These are phyloP conservation scores for Croton setiger DNA, from an alignment of 441 rosid species.

Conservation along the genomic window DNA sequence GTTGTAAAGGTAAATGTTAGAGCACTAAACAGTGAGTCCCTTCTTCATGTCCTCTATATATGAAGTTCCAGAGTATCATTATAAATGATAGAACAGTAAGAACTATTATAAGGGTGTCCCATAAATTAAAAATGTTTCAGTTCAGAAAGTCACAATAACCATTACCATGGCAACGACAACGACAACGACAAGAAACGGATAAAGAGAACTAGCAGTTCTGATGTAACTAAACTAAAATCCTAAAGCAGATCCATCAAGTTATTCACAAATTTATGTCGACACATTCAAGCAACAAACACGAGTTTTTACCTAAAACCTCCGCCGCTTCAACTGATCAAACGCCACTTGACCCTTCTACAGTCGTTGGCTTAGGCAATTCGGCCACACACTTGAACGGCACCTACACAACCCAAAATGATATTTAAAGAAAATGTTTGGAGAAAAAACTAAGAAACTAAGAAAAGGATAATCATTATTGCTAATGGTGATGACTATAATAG, in stretches of 20 bases:
- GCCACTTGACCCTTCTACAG: background rate
- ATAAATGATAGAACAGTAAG: background rate
- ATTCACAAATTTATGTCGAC: background rate
- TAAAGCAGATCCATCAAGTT: background rate
- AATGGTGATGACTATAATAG: background rate
- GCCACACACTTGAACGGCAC: background rate
- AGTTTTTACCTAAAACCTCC: slow-evolving; percentile 1
- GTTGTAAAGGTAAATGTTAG: no score
- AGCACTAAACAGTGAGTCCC: no score
- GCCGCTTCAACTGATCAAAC: background rate
- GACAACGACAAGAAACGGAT: background rate
- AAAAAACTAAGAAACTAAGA: background rate
- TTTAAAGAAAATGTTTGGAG: no score
- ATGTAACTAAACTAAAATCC: background rate
- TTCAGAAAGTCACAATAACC: background rate
- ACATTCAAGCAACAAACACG: background rate
- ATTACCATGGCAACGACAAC: background rate
- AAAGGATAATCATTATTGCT: background rate
- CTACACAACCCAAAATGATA: background rate
- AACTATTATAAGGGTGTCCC: background rate
- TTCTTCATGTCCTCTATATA: no score
- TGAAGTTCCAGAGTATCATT: no score
- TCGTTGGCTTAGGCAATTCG: background rate
- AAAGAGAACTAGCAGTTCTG: background rate
- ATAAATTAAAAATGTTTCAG: background rate